phyloP scores from a whole-genome alignment of 495 filamentous ascomycete genomes.

The Penicillium canariense region DNA sequence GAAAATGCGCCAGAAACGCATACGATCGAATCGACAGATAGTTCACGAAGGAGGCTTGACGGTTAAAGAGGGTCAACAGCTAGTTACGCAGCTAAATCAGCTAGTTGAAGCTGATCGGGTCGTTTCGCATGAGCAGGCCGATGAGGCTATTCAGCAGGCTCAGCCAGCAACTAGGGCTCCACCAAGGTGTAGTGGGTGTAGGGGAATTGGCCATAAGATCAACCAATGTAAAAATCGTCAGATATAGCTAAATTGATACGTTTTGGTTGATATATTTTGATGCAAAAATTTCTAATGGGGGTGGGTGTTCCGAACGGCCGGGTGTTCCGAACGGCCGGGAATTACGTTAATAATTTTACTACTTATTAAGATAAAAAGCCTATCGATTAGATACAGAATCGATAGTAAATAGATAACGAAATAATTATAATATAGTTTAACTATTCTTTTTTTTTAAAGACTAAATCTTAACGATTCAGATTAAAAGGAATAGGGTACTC shows the following conservation, averaged over 20 bases:
- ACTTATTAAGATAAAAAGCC: neutral
- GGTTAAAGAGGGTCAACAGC: neutral
- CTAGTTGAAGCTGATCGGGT: neutral
- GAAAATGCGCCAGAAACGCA: constrained; percentile 8
- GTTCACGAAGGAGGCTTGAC: constrained; percentile 1
- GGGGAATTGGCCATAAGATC: too few species aligned
- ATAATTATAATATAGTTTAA: too few species aligned
- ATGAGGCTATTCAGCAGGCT: too few species aligned
- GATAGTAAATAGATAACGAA: too few species aligned
- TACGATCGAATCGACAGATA: constrained; percentile 8
- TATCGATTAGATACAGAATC: neutral
- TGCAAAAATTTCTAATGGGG: neutral
- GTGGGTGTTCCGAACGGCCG: neutral
- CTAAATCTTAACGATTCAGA: too few species aligned
- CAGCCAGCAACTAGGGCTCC: too few species aligned
- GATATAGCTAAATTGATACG: neutral
- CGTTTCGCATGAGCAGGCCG: too few species aligned
- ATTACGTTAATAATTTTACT: neutral
- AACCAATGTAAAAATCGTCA: too few species aligned
- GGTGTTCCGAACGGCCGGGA: neutral
- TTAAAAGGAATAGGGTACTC: too few species aligned
- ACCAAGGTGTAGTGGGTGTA: too few species aligned
- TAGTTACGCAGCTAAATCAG: constrained; percentile 1
- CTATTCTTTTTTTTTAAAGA: too few species aligned
- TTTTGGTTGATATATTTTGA: neutral